These are phyloP conservation scores for Massariosphaeria phaeospora DNA, from an alignment of 495 filamentous ascomycete species.

Conservation along the genomic window DNA sequence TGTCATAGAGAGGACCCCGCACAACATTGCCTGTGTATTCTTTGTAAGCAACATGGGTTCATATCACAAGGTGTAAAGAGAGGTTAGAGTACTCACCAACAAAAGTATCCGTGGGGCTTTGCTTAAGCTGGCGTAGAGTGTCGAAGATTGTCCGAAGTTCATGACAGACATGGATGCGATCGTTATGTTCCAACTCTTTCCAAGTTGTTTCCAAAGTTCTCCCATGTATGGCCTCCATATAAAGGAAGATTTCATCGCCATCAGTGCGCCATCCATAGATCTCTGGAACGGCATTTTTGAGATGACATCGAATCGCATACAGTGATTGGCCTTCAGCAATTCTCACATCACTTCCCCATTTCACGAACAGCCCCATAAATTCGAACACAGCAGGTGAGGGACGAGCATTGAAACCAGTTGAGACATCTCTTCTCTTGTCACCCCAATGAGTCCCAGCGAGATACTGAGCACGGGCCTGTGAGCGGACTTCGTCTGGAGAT, in stretches of 20 bases:
- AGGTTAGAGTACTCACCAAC: constrained; percentile 33
- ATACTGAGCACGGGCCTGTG: constrained; percentile 19
- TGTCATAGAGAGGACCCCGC: constrained; percentile 22
- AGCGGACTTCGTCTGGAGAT: constrained; percentile 20
- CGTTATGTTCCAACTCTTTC: constrained; percentile 36
- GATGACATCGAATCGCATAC: constrained; percentile 42
- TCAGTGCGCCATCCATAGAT: constrained; percentile 48
- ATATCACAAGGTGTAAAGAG: not conserved
- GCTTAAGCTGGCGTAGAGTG: constrained; percentile 37
- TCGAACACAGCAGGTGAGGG: constrained; percentile 39
- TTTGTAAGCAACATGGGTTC: constrained; percentile 1
- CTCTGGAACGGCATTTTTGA: constrained; percentile 45
- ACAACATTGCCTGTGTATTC: constrained; percentile 30
- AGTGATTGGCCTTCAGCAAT: constrained; percentile 46
- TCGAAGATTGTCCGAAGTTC: constrained; percentile 39
- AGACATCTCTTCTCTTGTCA: constrained; percentile 11
- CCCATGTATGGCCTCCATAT: constrained; percentile 47
- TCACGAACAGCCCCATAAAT: constrained; percentile 44
- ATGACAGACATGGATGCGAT: constrained; percentile 38
- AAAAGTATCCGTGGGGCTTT: constrained; percentile 37
- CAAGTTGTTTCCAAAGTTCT: constrained; percentile 40
- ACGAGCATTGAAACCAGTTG: constrained; percentile 15
- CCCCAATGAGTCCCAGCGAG: constrained; percentile 18
- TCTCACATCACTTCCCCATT: constrained; percentile 43
- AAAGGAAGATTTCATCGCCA: constrained; percentile 44